These are phyloP conservation scores for Phtheirospermum japonicum DNA, from an alignment of 257 asterid species.

Conservation along the genomic window DNA sequence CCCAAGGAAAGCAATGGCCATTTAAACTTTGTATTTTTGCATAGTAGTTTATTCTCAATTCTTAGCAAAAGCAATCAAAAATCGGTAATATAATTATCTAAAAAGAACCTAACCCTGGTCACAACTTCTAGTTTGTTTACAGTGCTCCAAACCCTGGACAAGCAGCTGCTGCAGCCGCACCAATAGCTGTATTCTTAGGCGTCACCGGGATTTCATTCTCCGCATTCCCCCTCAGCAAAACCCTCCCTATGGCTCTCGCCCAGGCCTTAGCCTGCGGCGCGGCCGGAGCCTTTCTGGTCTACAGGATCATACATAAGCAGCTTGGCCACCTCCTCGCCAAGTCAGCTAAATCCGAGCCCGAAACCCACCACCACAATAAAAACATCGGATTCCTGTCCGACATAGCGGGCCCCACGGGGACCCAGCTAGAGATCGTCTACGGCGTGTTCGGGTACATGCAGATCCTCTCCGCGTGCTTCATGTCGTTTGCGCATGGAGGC, in stretches of 20 bases:
- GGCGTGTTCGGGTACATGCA: conserved; percentile 97
- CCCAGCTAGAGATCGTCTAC: conserved; percentile 80
- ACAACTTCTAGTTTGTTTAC: conserved; percentile 76
- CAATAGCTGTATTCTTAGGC: conserved; percentile 81
- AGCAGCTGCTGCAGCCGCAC: conserved; percentile 95
- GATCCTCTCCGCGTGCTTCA: conserved; percentile 86
- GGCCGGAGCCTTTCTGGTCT: conserved; percentile 55
- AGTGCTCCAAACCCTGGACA: conserved; percentile 93
- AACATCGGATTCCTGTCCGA: conserved; percentile 72
- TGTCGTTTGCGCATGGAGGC: conserved; percentile 99
- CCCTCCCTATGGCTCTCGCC: conserved; percentile 38
- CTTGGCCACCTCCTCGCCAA: conserved; percentile 82
- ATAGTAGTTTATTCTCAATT: too few relatives aligned
- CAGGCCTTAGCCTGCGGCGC: conserved; percentile 76
- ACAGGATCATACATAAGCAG: conserved; percentile 62
- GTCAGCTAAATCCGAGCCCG: conserved; percentile 37
- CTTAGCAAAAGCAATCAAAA: not conserved
- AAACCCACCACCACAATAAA: conserved; percentile 28
- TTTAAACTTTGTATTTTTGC: too few relatives aligned
- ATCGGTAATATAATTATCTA: too few relatives aligned
- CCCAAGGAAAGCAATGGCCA: too few relatives aligned
- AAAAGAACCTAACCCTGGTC: conserved; percentile 36
- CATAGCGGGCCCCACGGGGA: conserved; percentile 88
- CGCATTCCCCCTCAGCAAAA: conserved; percentile 77
- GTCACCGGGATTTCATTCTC: conserved; percentile 72